These are phyloP conservation scores for Hyparrhenia diplandra DNA, from an alignment of 176 grass and related monocot species.

Conservation along the genomic window DNA sequence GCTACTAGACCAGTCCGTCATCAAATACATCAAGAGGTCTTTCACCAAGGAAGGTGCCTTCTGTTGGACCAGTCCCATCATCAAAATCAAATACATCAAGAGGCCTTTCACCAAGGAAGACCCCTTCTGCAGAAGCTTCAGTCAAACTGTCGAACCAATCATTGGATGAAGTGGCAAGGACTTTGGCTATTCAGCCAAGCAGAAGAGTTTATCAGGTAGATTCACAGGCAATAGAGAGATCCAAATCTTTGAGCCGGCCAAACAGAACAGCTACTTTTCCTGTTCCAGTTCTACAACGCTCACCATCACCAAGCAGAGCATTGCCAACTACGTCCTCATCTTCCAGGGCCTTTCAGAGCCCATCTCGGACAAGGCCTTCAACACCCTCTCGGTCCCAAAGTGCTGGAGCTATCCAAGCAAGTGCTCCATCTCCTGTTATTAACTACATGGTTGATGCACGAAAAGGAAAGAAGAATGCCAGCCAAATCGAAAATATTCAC, in stretches of 20 bases:
- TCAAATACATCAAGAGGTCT: constrained; percentile 46
- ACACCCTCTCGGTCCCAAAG: constrained; percentile 61
- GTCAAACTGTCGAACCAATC: constrained; percentile 32
- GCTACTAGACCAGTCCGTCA: constrained; percentile 21
- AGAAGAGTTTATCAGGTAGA: constrained; percentile 29
- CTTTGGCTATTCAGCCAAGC: constrained; percentile 44
- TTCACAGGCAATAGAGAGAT: constrained; percentile 41
- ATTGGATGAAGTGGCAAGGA: constrained; percentile 45
- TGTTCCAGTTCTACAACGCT: constrained; percentile 36
- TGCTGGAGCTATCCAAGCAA: constrained; percentile 32
- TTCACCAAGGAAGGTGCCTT: constrained; percentile 24
- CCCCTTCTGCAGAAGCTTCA: constrained; percentile 21
- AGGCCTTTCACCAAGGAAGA: constrained; percentile 52
- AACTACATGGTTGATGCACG: constrained; percentile 51
- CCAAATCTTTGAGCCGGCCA: constrained; percentile 41
- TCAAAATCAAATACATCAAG: constrained; percentile 45
- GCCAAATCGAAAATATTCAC: constrained; percentile 71
- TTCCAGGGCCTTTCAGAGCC: constrained; percentile 48
- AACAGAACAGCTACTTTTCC: constrained; percentile 44
- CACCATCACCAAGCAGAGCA: constrained; percentile 55
- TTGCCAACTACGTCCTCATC: constrained; percentile 26
- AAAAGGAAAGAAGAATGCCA: constrained; percentile 70
- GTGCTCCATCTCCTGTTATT: constrained; percentile 26
- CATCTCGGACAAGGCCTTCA: constrained; percentile 53
- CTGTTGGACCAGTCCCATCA: constrained; percentile 2